Evolutionary conservation across 2,329 filamentous ascomycete species (phyloP).

Genomic region (Sclerotinia minor): DNA sequence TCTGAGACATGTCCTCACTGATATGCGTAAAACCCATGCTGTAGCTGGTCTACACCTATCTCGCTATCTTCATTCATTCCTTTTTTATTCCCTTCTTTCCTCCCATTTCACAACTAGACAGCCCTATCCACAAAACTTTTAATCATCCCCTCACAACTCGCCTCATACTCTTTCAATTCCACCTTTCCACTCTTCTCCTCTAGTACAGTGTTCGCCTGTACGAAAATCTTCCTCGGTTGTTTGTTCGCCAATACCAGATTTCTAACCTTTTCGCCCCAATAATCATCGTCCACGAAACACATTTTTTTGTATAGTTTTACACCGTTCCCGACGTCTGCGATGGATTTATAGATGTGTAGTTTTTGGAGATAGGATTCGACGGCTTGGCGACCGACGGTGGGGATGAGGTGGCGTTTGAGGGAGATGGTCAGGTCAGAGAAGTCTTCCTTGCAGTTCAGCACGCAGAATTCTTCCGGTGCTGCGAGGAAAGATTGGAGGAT

Average conservation of each 20-base stretch:
- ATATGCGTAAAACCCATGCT: not conserved
- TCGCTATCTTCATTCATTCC: not conserved
- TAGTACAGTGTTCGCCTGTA: slow-evolving; percentile 85
- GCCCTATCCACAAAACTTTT: slow-evolving; percentile 72
- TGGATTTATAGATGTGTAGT: slow-evolving; percentile 88
- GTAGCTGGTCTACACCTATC: not conserved
- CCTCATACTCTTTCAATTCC: slow-evolving; percentile 80
- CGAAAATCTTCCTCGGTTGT: slow-evolving; percentile 86
- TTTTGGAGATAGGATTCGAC: slow-evolving; percentile 88
- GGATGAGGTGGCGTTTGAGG: slow-evolving; percentile 82
- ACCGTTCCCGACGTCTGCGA: slow-evolving; percentile 78
- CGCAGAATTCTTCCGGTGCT: slow-evolving; percentile 84
- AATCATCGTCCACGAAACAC: slow-evolving; percentile 77
- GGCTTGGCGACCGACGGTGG: slow-evolving; percentile 75
- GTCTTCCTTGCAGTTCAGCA: slow-evolving; percentile 67
- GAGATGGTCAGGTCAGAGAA: slow-evolving; percentile 79
- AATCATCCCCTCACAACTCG: slow-evolving; percentile 77
- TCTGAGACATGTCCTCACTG: not conserved
- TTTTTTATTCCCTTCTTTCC: not conserved
- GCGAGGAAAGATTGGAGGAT: slow-evolving; percentile 84
- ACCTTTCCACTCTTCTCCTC: slow-evolving; percentile 69
- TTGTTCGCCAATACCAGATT: slow-evolving; percentile 74
- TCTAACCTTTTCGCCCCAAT: slow-evolving; percentile 79
- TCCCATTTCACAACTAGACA: not conserved
- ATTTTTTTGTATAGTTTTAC: slow-evolving; percentile 79